Base-by-base conservation (phyloP, 192 early-diverging fungal genomes). In the Phlyctochytrium arcticum region DNA sequence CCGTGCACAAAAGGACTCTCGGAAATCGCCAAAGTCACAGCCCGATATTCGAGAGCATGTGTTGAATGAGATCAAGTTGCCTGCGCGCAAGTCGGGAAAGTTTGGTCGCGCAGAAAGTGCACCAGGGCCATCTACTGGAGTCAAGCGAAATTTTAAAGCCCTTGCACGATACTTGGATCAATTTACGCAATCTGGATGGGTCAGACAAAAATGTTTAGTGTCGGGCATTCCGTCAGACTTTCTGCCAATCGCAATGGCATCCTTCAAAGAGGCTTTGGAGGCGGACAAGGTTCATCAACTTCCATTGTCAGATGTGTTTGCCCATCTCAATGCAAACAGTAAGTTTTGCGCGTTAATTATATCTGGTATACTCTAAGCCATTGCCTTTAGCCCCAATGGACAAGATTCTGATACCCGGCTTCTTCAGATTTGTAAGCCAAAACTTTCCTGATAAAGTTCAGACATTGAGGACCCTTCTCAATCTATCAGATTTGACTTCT, bases 401-500 rank as follows among this genome's bases (percentile, higher is more conserved):
- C 27, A 53, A 64, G 19, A 34, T 71, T 34, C 62, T 78, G 7
- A 53, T 78, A 8, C 73, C 76, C 10, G 57, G 36, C 3, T 60
- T 75, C 32, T 72, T 62, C 64, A 54, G 64, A 26, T 75, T 57
- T 59, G 34, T 75, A 17, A 27, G 27, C n/a, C 42, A 65, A 10
- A 36, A 39, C 6, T 39, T 37, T 15, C 57, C 65, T 15, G 60
- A 44, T 7, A 24, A 60, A 8, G 31, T 47, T 7, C 21, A 48
- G 23, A 32, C 50, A 12, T 36, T 79, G 21, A 17, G 21, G 8
- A 49, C 62, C 6, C 53, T 79, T 17, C 60, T 70, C 33, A 58
- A 82, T 53, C 77, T 92, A 51, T 84, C 80, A 30, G 92, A 96
- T 60, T 61, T 93, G 33, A 75, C 88, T 33, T 87, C 76, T 55